Evolutionary conservation across 164 flowering plant species (phyloP), one percentile per base, ranked within the genome.

Genomic region (Tetracentron sinense): DNA sequence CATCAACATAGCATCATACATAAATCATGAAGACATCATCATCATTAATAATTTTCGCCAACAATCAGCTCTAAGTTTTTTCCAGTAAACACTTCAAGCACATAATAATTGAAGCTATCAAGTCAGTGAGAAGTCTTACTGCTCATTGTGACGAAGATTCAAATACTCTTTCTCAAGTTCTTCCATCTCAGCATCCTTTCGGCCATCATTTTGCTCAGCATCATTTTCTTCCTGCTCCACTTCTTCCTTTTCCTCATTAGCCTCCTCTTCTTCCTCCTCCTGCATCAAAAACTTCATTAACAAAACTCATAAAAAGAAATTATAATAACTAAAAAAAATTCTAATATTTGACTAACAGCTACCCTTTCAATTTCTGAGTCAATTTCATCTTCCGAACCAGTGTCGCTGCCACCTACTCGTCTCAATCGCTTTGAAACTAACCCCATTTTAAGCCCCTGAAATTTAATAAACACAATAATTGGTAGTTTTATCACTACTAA

Each of bases 101-200:
- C 15, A 47, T 6, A 72, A 23, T 6, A 30, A 23, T n/a, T 20
- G 8, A 21, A 21, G 23, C 0, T 42, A 0, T 3, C 11, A 20
- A 47, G 44, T 46, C 11, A 4, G 31, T 10, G 12, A 23, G 62
- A 68, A 44, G 44, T 57, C 89, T 79, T 80, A 89, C 97, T 74
- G 80, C 69, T 92, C 88, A 69, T 81, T 72, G 12, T 80, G 55
- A 48, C 75, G 85, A 67, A 85, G 83, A 56, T 73, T 74, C 65
- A 31, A 74, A 25, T 79, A 82, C 65, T 89, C 94, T 71, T 82
- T 83, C 81, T 88, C 93, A 42, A 91, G 88, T 50, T 91, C 85
- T 63, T 87, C 89, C 81, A 91, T 77, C 72, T 87, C 96, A 35
- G 61, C 85, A 63, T 78, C 80, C 25, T 73, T 80, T 20, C 42